Evolutionary conservation across 352 stramenopile species (phyloP).

Genomic region (Phytophthora vignae): DNA sequence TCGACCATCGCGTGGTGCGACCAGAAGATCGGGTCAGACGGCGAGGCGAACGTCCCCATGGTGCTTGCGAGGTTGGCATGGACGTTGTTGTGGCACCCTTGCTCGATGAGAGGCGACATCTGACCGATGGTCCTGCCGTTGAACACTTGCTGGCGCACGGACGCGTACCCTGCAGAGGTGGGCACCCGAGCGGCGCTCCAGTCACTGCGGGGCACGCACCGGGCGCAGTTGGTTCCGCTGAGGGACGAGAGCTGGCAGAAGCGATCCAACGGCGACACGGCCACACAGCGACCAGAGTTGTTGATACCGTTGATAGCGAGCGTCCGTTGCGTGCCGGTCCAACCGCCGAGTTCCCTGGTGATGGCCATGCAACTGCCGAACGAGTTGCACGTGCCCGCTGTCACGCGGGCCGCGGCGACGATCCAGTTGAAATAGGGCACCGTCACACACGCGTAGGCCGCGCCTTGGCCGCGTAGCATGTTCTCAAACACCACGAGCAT

Average conservation of each 20-base stretch:
- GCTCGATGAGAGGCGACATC: constrained; percentile 58
- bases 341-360: constrained; percentile 51
- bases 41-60: constrained; percentile 65
- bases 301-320: constrained; percentile 57
- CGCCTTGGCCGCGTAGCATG: constrained; percentile 74
- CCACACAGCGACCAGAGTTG: constrained; percentile 54
- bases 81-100: constrained; percentile 71
- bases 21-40: constrained; percentile 76
- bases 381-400: constrained; percentile 49
- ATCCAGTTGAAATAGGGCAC: constrained; percentile 87
- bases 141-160: constrained; percentile 61
- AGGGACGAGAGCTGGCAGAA: constrained; percentile 58
- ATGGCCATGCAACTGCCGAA: constrained; percentile 63
- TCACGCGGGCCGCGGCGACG: constrained; percentile 51
- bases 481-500: constrained; percentile 82
- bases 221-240: constrained; percentile 34
- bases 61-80: constrained; percentile 57
- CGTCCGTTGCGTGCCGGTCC: not conserved
- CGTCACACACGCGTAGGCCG: constrained; percentile 72
- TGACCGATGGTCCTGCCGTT: constrained; percentile 56
- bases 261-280: constrained; percentile 46
- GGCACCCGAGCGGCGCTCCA: constrained; percentile 51
- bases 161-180: constrained; percentile 49
- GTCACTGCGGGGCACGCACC: constrained; percentile 60
- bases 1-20: constrained; percentile 81